Base-by-base conservation (phyloP, 352 stramenopile genomes). In the Globisporangium spiculum region DNA sequence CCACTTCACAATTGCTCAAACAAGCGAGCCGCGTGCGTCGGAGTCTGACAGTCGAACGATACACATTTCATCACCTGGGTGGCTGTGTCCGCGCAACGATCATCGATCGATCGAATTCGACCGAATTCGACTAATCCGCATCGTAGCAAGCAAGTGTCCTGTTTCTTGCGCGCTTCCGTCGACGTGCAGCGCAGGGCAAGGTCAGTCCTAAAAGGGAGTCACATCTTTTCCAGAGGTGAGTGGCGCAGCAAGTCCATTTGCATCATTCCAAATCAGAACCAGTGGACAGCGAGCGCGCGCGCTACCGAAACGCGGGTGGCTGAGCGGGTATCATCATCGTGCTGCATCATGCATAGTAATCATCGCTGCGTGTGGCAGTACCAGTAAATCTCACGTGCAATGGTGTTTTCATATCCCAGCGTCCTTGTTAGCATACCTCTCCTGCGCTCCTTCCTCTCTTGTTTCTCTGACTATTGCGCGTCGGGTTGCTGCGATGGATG, bases 401-500 rank as follows among this genome's bases (percentile, higher is more conserved):
- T 30, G 27, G 27, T 30, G 27, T n/a, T 50, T 22, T 50, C 44
- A 50, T 50, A n/a, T 50, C 1, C 44, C 44, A 50, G 44, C 44
- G 18, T n/a, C 44, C 20, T 50, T n/a, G 44, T 50, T 50, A 36
- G 5, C 32, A 36, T 36, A 50, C 18, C 41, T 50, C 44, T 22
- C 14, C 18, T 10, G 44, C 6, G 36, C 36, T 18, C 36, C 14
- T 44, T 44, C 12, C 12, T 44, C 24, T 60, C 24, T 57, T 20
- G 3, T 57, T 36, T 48, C 6, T 46, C 38, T 44, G 46, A 22
- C 30, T 73, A 74, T 34, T 78, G 73, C 3, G 79, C 79, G 62
- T 97, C 92, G 14, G 89, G 86, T 71, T 97, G 89, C 46, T 84
- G 65, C 27, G 88, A 90, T 26, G 92, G 88, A 59, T 97, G 89